phyloP scores from a whole-genome alignment of 176 grass and related monocot genomes.

The Musa beccarii region DNA sequence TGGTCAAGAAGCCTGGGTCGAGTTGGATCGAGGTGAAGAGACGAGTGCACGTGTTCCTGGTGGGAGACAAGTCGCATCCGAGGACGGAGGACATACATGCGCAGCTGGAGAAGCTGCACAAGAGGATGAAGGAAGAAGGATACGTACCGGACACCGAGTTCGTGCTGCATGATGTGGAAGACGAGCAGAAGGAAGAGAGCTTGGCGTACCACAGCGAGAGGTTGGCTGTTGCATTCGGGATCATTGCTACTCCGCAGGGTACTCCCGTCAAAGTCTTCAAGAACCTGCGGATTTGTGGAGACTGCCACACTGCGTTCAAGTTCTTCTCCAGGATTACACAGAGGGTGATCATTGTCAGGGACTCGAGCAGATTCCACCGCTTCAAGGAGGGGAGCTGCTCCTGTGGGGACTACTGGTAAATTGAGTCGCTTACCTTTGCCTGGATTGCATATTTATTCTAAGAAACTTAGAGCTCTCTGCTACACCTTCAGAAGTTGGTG shows the following conservation, averaged over 20 bases:
- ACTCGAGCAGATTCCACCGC: conserved; percentile 59
- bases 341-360: conserved; percentile 50
- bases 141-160: conserved; percentile 45
- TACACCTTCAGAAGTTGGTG: too few species aligned
- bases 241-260: conserved; percentile 37
- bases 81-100: conserved; percentile 41
- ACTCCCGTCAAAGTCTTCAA: conserved; percentile 56
- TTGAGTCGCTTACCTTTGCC: not conserved
- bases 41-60: conserved; percentile 62
- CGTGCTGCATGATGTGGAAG: conserved; percentile 70
- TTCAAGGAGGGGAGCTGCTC: conserved; percentile 53
- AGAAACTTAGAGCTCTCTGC: too few species aligned
- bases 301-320: conserved; percentile 61
- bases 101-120: conserved; percentile 28
- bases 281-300: conserved; percentile 66
- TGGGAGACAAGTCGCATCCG: conserved; percentile 46
- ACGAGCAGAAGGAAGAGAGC: conserved; percentile 63
- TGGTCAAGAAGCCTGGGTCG: conserved; percentile 58
- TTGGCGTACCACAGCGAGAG: conserved; percentile 60
- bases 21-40: conserved; percentile 56
- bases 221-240: conserved; percentile 67
- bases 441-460: not conserved
- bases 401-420: conserved; percentile 52
- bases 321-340: conserved; percentile 35
- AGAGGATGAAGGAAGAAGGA: conserved; percentile 55